Conservation (phyloP, 2,329 filamentous ascomycete genomes). For the Xylaria polymorpha region DNA sequence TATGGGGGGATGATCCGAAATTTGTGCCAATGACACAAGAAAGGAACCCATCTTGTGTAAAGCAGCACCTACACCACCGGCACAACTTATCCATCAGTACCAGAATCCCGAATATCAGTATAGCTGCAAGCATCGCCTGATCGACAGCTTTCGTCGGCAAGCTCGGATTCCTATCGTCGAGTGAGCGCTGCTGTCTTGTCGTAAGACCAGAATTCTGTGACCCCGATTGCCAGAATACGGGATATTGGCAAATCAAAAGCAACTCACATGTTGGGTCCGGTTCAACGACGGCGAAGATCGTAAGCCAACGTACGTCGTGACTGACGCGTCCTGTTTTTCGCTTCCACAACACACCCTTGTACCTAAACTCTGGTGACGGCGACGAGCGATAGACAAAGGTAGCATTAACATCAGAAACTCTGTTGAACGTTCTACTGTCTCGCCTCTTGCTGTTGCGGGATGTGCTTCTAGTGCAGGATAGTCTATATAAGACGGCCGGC, state of each 20-base stretch:
- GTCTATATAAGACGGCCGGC: not conserved
- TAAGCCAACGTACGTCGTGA: not conserved
- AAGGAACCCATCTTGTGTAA: no score
- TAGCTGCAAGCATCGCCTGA: not conserved
- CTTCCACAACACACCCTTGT: not conserved
- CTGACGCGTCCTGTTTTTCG: not conserved
- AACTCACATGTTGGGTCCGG: not conserved
- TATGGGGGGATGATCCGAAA: no score
- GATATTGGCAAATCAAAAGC: conserved; percentile 42
- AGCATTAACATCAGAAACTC: no score
- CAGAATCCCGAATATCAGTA: not conserved
- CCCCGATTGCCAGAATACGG: conserved; percentile 41
- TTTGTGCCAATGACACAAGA: no score
- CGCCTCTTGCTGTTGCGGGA: not conserved
- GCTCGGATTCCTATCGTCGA: not conserved
- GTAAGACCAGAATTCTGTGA: not conserved
- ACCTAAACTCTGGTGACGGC: no score
- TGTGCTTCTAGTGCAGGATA: not conserved
- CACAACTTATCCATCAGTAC: not conserved
- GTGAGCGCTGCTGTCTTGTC: not conserved
- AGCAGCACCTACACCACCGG: no score
- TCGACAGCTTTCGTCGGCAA: not conserved
- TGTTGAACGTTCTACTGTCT: not conserved
- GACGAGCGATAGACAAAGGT: no score
- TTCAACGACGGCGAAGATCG: conserved; percentile 35